A percentile compares a stretch with the other conserved stretches of the same genome.
These are phyloP conservation scores for Scenedesmus sp. DNA, from an alignment of 163 green algal genomes.

Conservation along the genomic window DNA sequence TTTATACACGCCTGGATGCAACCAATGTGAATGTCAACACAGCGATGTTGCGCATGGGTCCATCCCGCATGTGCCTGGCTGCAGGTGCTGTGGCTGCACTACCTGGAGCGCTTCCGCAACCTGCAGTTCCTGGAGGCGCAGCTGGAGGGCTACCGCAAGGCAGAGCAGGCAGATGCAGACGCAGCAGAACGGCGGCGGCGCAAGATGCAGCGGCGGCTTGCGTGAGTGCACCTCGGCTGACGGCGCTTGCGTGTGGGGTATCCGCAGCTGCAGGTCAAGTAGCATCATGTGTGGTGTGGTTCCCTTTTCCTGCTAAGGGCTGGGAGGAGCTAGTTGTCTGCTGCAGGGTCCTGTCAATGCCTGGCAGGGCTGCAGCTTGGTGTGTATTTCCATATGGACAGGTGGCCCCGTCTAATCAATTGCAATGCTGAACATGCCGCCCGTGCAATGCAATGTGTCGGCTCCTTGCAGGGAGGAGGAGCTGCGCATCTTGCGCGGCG, in stretches of 20 bases:
- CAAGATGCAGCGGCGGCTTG: slow-evolving; percentile 85
- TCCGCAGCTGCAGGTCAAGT: too few relatives aligned
- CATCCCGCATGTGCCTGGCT: not conserved
- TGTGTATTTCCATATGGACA: too few relatives aligned
- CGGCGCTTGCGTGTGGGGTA: too few relatives aligned
- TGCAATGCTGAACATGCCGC: too few relatives aligned
- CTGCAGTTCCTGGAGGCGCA: slow-evolving; percentile 85
- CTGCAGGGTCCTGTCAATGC: too few relatives aligned
- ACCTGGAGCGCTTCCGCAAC: slow-evolving; percentile 71
- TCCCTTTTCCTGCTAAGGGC: not conserved
- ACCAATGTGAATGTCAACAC: not conserved
- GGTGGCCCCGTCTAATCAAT: too few relatives aligned
- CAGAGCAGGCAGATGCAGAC: slow-evolving; percentile 74
- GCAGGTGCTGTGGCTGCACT: slow-evolving; percentile 57
- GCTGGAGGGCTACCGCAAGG: slow-evolving; percentile 72
- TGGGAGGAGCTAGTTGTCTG: not conserved
- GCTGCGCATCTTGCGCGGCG: slow-evolving; percentile 79
- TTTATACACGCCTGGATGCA: too few relatives aligned
- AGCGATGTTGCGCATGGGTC: not conserved
- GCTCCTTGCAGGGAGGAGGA: slow-evolving; percentile 76
- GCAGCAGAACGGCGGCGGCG: slow-evolving; percentile 70
- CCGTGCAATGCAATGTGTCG: too few relatives aligned
- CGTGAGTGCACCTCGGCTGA: slow-evolving; percentile 40
- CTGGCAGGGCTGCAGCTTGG: too few relatives aligned
- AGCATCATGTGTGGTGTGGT: not conserved